phyloP scores from a whole-genome alignment of 2,329 filamentous ascomycete species.

The Penicillium sp. region DNA sequence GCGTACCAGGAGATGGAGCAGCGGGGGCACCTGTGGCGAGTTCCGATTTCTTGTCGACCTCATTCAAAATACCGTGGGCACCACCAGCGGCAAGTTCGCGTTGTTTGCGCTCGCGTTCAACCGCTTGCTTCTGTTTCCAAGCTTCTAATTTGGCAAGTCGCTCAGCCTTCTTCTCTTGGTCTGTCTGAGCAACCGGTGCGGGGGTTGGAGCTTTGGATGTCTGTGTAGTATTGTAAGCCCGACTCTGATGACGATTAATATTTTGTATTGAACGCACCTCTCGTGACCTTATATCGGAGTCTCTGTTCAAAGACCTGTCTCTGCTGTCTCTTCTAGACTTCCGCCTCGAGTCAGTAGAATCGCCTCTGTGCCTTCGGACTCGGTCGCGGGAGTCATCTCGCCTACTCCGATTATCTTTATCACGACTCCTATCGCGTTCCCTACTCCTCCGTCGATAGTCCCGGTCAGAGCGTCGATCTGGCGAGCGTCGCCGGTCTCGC shows the following conservation, averaged over 20 bases:
- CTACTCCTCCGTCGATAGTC: conserved; percentile 61
- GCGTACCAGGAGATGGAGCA: conserved; percentile 49
- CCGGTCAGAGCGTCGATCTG: conserved; percentile 52
- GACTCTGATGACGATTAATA: conserved; percentile 7
- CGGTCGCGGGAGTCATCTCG: conserved; percentile 71
- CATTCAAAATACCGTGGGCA: conserved; percentile 63
- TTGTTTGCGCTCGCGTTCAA: conserved; percentile 69
- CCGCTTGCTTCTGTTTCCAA: conserved; percentile 84
- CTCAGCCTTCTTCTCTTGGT: conserved; percentile 75
- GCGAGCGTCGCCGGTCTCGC: conserved; percentile 47
- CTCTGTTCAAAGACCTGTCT: conserved; percentile 50
- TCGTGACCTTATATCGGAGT: conserved; percentile 47
- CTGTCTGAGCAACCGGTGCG: conserved; percentile 51
- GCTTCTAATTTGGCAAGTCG: conserved; percentile 77
- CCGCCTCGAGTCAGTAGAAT: conserved; percentile 66
- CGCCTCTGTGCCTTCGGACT: conserved; percentile 61
- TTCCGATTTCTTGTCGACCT: conserved; percentile 68
- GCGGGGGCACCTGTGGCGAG: conserved; percentile 51
- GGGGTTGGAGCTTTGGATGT: conserved; percentile 50
- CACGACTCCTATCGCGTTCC: conserved; percentile 61
- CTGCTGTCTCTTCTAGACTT: conserved; percentile 64
- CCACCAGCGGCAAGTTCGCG: conserved; percentile 62
- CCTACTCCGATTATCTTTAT: conserved; percentile 64
- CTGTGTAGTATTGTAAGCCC: conserved; percentile 37
- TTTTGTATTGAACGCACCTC: conserved; percentile 54